A percentile compares a stretch with the other conserved stretches of the same genome.
phyloP scores from a whole-genome alignment of 2,329 filamentous ascomycete species.

The Penicillium occitanis region DNA sequence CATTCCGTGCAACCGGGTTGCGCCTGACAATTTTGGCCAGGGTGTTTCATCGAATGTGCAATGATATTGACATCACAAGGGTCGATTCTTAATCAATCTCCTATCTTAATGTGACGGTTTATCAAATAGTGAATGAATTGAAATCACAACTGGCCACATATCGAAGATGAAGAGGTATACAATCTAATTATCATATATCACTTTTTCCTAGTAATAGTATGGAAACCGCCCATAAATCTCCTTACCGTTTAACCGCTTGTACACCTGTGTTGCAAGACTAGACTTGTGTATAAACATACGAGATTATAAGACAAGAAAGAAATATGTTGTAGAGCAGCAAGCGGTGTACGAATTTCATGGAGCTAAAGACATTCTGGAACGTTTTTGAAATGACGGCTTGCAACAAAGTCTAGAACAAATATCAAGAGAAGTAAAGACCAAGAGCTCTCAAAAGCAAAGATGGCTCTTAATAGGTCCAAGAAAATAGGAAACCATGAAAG shows the following conservation, averaged over 20 bases:
- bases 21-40: slow-evolving; percentile 27
- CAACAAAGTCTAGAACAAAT: neutral
- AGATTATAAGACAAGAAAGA: neutral
- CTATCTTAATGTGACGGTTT: neutral
- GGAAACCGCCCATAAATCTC: neutral
- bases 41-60: slow-evolving; percentile 18
- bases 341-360: neutral
- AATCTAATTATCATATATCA: neutral
- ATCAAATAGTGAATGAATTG: neutral
- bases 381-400: neutral
- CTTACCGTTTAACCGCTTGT: neutral
- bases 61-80: neutral
- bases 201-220: neutral
- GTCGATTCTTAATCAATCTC: neutral
- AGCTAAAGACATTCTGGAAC: neutral
- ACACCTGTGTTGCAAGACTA: neutral
- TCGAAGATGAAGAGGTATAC: neutral
- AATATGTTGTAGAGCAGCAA: neutral
- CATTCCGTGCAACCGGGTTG: slow-evolving; percentile 30
- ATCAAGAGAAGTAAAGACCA: neutral
- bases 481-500: no score
- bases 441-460: neutral
- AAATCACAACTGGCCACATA: neutral
- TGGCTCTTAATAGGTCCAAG: no score
- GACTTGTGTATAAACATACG: neutral